Evolutionary conservation across 345 rosid genomes (phyloP).

Genomic region (Abelmoschus esculentus): DNA sequence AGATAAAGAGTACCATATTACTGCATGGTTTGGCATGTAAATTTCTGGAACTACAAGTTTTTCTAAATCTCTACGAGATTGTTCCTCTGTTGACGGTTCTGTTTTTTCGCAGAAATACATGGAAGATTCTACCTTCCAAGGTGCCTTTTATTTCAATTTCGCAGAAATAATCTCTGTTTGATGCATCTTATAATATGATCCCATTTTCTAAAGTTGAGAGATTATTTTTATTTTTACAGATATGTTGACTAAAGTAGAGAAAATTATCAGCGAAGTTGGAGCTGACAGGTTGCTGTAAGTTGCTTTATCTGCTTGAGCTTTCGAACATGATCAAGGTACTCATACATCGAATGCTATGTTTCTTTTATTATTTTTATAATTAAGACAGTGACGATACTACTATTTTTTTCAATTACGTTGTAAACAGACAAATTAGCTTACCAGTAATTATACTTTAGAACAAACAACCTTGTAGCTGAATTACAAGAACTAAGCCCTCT

Average conservation of each 20-base stretch:
- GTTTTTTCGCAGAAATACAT: slow-evolving; percentile 53
- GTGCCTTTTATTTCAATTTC: slow-evolving; percentile 29
- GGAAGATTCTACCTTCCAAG: slow-evolving; percentile 86
- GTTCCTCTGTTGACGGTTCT: slow-evolving; percentile 9
- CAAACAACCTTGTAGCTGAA: neutral
- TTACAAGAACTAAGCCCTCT: neutral
- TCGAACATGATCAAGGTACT: neutral
- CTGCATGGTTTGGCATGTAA: neutral
- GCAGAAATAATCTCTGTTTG: neutral
- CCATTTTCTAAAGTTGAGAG: slow-evolving; percentile 7
- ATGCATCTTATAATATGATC: neutral
- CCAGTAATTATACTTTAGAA: neutral
- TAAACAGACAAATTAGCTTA: neutral
- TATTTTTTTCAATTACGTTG: neutral
- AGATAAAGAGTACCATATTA: neutral
- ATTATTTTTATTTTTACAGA: slow-evolving; percentile 32
- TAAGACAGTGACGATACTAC: neutral
- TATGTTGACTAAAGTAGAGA: slow-evolving; percentile 66
- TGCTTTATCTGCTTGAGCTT: neutral
- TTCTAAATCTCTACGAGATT: neutral
- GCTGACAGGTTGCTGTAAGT: slow-evolving; percentile 26
- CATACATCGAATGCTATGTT: neutral
- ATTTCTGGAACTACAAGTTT: neutral
- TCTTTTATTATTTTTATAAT: neutral
- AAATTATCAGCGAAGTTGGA: slow-evolving; percentile 52